Percentiles rank a stretch among this genome's conserved stretches.
Conservation (phyloP, 192 early-diverging fungal species). For the Coemansia sp. region DNA sequence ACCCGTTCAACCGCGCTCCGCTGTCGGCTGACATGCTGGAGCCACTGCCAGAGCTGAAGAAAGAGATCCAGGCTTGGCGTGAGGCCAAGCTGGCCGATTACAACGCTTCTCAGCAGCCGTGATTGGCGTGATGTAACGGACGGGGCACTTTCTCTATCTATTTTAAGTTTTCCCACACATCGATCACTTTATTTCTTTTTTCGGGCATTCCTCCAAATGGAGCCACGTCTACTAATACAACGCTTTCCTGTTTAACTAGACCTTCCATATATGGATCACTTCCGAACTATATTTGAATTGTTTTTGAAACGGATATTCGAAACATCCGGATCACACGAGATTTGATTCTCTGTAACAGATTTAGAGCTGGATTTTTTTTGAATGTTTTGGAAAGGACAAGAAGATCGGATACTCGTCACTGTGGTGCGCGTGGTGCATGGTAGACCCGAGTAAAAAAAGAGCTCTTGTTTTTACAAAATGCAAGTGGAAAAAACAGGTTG, state of each 20-base stretch:
- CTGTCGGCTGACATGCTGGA: constrained; percentile 83
- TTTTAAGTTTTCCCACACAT: neutral
- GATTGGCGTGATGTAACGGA: neutral
- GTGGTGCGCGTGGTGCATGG: neutral
- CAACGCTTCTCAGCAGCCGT: neutral
- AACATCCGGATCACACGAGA: neutral
- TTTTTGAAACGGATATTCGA: neutral
- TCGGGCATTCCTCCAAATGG: neutral
- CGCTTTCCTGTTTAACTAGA: neutral
- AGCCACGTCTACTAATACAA: neutral
- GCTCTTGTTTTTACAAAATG: too few species aligned
- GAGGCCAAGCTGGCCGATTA: constrained; percentile 31
- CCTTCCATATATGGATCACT: neutral
- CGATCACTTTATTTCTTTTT: neutral
- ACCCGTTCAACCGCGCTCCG: constrained; percentile 93
- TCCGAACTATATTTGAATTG: too few species aligned
- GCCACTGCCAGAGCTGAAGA: constrained; percentile 66
- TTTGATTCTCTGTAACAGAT: neutral
- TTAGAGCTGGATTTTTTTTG: neutral
- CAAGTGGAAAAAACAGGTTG: neutral
- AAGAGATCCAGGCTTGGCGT: constrained; percentile 43
- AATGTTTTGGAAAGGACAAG: neutral
- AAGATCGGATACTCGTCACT: neutral
- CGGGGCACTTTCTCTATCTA: neutral
- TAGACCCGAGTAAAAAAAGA: too few species aligned